Conservation (phyloP, 2,329 filamentous ascomycete genomes). For the Truncatella angustata region DNA sequence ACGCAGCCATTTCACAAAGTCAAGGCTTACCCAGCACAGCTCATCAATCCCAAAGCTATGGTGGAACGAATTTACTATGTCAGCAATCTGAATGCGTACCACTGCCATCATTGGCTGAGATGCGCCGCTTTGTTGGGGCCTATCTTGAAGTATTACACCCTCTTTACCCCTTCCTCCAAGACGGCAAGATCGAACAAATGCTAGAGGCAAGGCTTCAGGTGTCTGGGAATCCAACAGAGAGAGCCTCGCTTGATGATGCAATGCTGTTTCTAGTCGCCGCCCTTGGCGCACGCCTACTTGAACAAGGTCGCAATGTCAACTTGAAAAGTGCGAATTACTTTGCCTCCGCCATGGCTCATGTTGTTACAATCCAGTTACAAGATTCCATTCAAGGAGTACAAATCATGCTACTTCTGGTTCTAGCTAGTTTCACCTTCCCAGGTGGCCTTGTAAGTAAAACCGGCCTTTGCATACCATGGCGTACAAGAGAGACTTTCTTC, state of each 20-base stretch:
- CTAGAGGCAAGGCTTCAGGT: constrained; percentile 10
- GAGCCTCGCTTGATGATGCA: constrained; percentile 12
- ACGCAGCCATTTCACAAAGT: constrained; percentile 16
- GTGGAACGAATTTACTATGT: constrained; percentile 3
- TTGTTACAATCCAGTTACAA: constrained; percentile 12
- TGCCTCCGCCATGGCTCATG: constrained; percentile 1
- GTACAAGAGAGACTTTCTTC: too few relatives aligned
- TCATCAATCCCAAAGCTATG: background rate
- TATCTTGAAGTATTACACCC: constrained; percentile 23
- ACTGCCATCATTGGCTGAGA: constrained; percentile 10
- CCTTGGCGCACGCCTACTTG: constrained; percentile 19
- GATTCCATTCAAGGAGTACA: constrained; percentile 22
- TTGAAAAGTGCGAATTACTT: constrained; percentile 14
- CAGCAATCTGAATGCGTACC: background rate
- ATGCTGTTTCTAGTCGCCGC: constrained; percentile 23
- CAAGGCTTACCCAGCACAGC: constrained; percentile 10
- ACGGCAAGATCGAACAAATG: constrained; percentile 19
- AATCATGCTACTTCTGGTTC: constrained; percentile 19
- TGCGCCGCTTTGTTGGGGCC: constrained; percentile 13
- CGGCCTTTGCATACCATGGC: too few relatives aligned
- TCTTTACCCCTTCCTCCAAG: constrained; percentile 24
- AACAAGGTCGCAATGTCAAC: constrained; percentile 12
- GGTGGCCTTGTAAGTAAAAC: too few relatives aligned
- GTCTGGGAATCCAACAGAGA: background rate
- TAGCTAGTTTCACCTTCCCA: constrained; percentile 16